A percentile compares a stretch with the other conserved stretches of the same genome.
Conservation (phyloP, 306 rosid species). For the Spatholobus suberectus region DNA sequence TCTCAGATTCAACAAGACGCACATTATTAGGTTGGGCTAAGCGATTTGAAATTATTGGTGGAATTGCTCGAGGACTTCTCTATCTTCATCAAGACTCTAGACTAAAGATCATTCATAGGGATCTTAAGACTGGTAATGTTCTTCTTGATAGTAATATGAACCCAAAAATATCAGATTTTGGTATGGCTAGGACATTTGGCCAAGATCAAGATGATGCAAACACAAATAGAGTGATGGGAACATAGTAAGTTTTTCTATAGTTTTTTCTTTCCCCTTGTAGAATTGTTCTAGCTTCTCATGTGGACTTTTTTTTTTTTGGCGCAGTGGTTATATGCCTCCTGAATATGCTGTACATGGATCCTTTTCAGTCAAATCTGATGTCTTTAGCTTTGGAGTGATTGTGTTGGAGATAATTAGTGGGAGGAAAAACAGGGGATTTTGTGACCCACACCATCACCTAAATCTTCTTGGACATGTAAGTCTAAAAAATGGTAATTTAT, state of each 20-base stretch:
- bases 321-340: slow-evolving; percentile 63
- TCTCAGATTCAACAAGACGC: slow-evolving; percentile 41
- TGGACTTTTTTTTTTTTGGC: not conserved
- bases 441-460: slow-evolving; percentile 30
- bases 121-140: slow-evolving; percentile 60
- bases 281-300: not conserved
- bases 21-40: slow-evolving; percentile 46
- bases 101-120: slow-evolving; percentile 60
- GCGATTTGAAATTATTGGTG: slow-evolving; percentile 49
- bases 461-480: slow-evolving; percentile 64
- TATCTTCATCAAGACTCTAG: slow-evolving; percentile 64
- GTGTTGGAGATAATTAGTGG: slow-evolving; percentile 60
- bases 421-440: slow-evolving; percentile 56
- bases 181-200: slow-evolving; percentile 52
- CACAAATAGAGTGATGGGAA: slow-evolving; percentile 58
- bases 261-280: not conserved
- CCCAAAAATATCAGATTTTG: slow-evolving; percentile 63
- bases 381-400: slow-evolving; percentile 56
- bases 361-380: slow-evolving; percentile 53
- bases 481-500: not conserved
- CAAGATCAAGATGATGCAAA: slow-evolving; percentile 56
- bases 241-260: slow-evolving; percentile 50
- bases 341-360: slow-evolving; percentile 53
- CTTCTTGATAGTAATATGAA: slow-evolving; percentile 53
- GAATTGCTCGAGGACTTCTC: slow-evolving; percentile 52